Conservation (phyloP, 805 yeast species). For the Lipomyces sp. region DNA sequence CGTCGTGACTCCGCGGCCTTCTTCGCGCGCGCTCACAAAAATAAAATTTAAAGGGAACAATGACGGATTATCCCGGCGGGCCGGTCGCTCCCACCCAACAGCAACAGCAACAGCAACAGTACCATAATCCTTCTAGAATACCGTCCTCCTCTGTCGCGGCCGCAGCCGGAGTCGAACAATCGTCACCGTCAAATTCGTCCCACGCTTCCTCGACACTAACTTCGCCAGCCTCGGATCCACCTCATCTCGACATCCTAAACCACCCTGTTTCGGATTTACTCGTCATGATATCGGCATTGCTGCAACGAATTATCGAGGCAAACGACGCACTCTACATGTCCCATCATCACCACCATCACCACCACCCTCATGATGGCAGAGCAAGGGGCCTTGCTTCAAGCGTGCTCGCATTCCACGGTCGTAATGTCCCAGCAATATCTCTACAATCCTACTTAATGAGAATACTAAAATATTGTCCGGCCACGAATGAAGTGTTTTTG, state of each 20-base stretch:
- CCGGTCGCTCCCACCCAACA: conserved; percentile 12
- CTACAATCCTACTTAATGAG: conserved; percentile 87
- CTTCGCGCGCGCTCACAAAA: background rate
- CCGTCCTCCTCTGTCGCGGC: background rate
- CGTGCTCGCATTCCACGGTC: conserved; percentile 88
- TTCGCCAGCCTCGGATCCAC: conserved; percentile 18
- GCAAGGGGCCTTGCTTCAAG: conserved; percentile 25
- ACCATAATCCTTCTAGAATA: background rate
- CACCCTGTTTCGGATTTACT: conserved; percentile 82
- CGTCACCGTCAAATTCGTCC: conserved; percentile 13
- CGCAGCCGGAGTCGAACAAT: background rate
- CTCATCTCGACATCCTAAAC: conserved; percentile 73
- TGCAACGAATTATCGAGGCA: conserved; percentile 86
- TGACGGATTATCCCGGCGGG: conserved; percentile 26
- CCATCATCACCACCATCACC: conserved; percentile 35
- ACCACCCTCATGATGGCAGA: conserved; percentile 23
- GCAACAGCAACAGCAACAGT: background rate
- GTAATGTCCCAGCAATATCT: conserved; percentile 94
- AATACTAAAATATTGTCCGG: conserved; percentile 94
- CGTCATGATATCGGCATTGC: conserved; percentile 79
- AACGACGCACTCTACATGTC: conserved; percentile 78
- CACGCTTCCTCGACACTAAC: conserved; percentile 19
- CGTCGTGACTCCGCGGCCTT: conserved; percentile 14
- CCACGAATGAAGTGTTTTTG: conserved; percentile 94
- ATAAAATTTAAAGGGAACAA: background rate